Evolutionary conservation across 805 yeast species (phyloP).

Genomic region (Suhomyces xylopsoci): DNA sequence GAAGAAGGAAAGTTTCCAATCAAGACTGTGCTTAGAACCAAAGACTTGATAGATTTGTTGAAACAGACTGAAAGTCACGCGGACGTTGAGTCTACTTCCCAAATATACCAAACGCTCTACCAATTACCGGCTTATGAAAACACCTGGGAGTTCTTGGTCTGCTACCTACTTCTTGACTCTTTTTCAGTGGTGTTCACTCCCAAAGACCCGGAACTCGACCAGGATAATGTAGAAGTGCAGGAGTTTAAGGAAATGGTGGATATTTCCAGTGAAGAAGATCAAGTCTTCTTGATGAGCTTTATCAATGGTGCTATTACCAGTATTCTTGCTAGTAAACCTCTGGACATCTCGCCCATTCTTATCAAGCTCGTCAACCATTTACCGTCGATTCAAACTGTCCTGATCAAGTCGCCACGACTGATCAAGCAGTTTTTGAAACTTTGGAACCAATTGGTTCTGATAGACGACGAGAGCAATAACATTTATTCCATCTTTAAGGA

Average conservation of each 20-base stretch:
- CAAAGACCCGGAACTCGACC: constrained; percentile 10
- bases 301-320: constrained; percentile 38
- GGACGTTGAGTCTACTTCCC: neutral
- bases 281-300: constrained; percentile 30
- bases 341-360: constrained; percentile 14
- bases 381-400: constrained; percentile 18
- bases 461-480: constrained; percentile 12
- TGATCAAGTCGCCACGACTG: constrained; percentile 17
- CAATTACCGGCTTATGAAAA: constrained; percentile 19
- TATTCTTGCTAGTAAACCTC: constrained; percentile 19
- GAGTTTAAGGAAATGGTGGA: constrained; percentile 30
- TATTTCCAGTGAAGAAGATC: constrained; percentile 20
- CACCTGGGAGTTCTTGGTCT: constrained; percentile 37
- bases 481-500: constrained; percentile 24
- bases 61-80: neutral
- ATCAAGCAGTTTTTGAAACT: constrained; percentile 22
- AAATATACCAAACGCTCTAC: neutral
- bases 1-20: constrained; percentile 17
- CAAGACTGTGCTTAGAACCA: constrained; percentile 19
- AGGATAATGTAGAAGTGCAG: constrained; percentile 19
- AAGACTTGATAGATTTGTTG: constrained; percentile 15
- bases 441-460: constrained; percentile 23
- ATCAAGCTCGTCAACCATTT: constrained; percentile 23
- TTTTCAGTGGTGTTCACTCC: constrained; percentile 28
- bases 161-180: constrained; percentile 44